A percentile compares a stretch with the other conserved stretches of the same genome.
Evolutionary conservation across 148 eudicot genomes (phyloP).

Genomic region (Silene conica): DNA sequence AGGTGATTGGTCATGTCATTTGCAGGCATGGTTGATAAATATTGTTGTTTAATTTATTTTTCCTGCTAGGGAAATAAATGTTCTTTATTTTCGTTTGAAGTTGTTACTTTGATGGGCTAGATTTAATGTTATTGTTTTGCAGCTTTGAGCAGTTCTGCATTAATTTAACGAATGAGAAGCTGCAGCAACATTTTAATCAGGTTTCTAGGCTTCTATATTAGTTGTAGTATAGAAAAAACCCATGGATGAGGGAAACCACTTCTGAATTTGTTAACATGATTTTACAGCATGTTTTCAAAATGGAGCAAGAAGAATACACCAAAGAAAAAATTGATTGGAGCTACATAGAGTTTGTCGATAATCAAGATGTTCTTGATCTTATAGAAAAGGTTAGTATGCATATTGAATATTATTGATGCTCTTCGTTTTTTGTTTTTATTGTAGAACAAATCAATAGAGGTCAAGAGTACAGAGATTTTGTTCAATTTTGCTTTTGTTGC

Average conservation of each 20-base stretch:
- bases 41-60: neutral
- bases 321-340: conserved; percentile 99
- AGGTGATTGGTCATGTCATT: neutral
- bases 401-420: conserved; percentile 11
- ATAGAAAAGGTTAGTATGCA: conserved; percentile 81
- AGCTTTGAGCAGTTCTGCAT: conserved; percentile 99
- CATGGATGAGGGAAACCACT: neutral
- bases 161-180: conserved; percentile 94
- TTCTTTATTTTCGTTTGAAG: neutral
- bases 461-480: neutral
- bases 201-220: conserved; percentile 35
- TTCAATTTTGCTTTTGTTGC: neutral
- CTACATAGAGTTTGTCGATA: conserved; percentile 88
- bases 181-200: conserved; percentile 99
- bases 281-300: conserved; percentile 94
- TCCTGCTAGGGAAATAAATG: neutral
- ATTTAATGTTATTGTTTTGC: conserved; percentile 34
- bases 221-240: neutral
- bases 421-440: conserved; percentile 7
- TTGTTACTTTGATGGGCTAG: conserved; percentile 6
- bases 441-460: neutral
- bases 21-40: neutral
- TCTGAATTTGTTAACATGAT: conserved; percentile 8
- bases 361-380: conserved; percentile 96
- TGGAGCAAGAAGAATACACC: conserved; percentile 99